Conservation (phyloP, 2,329 filamentous ascomycete species). For the Pseudogymnoascus sp. region DNA sequence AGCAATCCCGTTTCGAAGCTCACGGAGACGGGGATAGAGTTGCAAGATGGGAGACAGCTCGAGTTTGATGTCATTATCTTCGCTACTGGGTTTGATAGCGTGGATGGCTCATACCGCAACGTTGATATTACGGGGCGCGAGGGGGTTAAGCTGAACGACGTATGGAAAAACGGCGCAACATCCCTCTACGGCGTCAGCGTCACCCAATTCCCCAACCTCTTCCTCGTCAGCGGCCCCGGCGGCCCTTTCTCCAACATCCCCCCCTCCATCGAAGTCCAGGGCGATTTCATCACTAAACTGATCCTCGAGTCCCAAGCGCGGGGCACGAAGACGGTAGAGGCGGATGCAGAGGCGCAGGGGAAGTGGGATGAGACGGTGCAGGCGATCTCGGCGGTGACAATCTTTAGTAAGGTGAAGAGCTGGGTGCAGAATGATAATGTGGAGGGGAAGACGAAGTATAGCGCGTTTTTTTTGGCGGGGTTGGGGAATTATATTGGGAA, state of each 20-base stretch:
- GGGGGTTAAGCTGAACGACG: slow-evolving; percentile 28
- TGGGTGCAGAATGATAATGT: slow-evolving; percentile 9
- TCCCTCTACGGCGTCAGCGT: slow-evolving; percentile 38
- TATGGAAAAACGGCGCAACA: slow-evolving; percentile 30
- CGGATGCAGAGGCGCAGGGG: slow-evolving; percentile 28
- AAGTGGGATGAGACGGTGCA: slow-evolving; percentile 24
- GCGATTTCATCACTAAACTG: slow-evolving; percentile 33
- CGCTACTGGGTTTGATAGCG: slow-evolving; percentile 35
- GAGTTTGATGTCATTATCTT: slow-evolving; percentile 32
- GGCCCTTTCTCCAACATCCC: slow-evolving; percentile 38
- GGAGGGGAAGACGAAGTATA: neutral
- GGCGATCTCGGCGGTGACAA: neutral
- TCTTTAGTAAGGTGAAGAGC: neutral
- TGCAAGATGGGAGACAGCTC: slow-evolving; percentile 25
- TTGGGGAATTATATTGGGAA: neutral
- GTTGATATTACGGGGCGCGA: slow-evolving; percentile 30
- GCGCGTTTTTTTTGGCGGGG: neutral
- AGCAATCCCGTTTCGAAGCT: slow-evolving; percentile 37
- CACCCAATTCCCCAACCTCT: slow-evolving; percentile 43
- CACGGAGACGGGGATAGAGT: slow-evolving; percentile 33
- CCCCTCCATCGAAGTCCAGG: slow-evolving; percentile 36
- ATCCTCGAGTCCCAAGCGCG: slow-evolving; percentile 31
- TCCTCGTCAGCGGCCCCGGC: slow-evolving; percentile 40
- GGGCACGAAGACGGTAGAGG: slow-evolving; percentile 30
- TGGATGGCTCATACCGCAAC: slow-evolving; percentile 30